A percentile compares a stretch with the other conserved stretches of the same genome.
These are phyloP conservation scores for Ascochyta rabiei DNA, from an alignment of 2,329 filamentous ascomycete species.

Conservation along the genomic window DNA sequence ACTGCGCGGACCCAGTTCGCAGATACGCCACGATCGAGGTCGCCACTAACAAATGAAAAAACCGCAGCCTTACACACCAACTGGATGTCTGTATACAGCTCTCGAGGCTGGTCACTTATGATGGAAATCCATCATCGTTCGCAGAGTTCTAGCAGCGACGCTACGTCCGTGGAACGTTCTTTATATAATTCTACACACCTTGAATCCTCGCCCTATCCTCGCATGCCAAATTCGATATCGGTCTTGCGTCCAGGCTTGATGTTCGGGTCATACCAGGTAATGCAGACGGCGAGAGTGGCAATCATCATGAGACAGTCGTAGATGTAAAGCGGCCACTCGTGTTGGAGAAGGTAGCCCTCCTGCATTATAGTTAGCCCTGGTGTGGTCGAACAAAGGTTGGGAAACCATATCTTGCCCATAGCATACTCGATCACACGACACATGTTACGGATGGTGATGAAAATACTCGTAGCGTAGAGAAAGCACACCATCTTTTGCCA, in stretches of 20 bases:
- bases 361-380: slow-evolving; percentile 16
- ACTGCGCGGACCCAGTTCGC: too few relatives aligned
- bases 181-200: not conserved
- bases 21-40: too few relatives aligned
- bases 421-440: slow-evolving; percentile 58
- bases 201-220: slow-evolving; percentile 15
- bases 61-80: too few relatives aligned
- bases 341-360: slow-evolving; percentile 32
- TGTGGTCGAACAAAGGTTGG: not conserved
- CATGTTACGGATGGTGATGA: slow-evolving; percentile 56
- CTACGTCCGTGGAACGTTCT: slow-evolving; percentile 3
- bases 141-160: slow-evolving; percentile 16
- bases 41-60: too few relatives aligned
- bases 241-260: slow-evolving; percentile 27
- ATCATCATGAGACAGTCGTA: slow-evolving; percentile 39
- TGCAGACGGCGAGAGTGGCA: slow-evolving; percentile 28
- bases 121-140: not conserved
- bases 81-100: too few relatives aligned
- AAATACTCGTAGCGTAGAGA: slow-evolving; percentile 46
- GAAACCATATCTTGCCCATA: slow-evolving; percentile 30
- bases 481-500: slow-evolving; percentile 47
- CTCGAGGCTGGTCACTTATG: too few relatives aligned
- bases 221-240: slow-evolving; percentile 29
- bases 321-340: slow-evolving; percentile 37
- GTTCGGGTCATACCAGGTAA: slow-evolving; percentile 36